phyloP scores from a whole-genome alignment of 352 stramenopile species.

The Phytophthora rubi region DNA sequence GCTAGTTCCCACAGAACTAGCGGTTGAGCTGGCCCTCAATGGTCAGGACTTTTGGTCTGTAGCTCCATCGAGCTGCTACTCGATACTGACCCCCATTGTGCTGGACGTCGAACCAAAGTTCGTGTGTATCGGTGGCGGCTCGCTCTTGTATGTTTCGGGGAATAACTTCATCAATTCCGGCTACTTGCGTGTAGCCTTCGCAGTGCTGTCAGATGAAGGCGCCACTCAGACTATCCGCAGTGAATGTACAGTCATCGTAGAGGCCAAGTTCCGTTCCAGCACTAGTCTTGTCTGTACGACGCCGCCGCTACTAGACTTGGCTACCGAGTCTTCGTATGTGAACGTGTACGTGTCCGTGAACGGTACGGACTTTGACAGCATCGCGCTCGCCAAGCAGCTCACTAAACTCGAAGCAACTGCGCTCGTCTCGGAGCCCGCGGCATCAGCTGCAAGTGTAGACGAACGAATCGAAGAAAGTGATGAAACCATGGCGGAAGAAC shows the following conservation, averaged over 20 bases:
- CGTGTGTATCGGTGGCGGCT: constrained; percentile 50
- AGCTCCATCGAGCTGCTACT: constrained; percentile 47
- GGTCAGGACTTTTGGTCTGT: constrained; percentile 71
- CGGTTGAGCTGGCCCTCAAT: constrained; percentile 66
- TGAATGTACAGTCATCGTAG: constrained; percentile 44
- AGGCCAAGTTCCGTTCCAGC: constrained; percentile 59
- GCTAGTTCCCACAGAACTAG: constrained; percentile 55
- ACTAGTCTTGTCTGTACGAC: constrained; percentile 53
- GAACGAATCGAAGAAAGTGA: constrained; percentile 26
- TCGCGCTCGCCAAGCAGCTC: constrained; percentile 46
- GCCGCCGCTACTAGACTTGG: constrained; percentile 39
- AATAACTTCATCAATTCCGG: constrained; percentile 60
- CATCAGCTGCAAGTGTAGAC: constrained; percentile 6
- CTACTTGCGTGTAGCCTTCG: constrained; percentile 55
- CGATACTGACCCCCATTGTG: constrained; percentile 44
- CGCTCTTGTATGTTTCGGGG: constrained; percentile 48
- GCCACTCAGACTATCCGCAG: constrained; percentile 2
- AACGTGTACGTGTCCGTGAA: constrained; percentile 63
- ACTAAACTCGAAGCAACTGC: constrained; percentile 27
- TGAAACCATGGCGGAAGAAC: constrained; percentile 5
- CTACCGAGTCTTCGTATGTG: constrained; percentile 24
- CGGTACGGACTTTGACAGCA: constrained; percentile 68
- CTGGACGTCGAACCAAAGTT: constrained; percentile 48
- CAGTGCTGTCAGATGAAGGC: constrained; percentile 25
- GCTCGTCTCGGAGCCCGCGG: neutral